Conservation (phyloP, 768 basidiomycete species). For the Kwoniella pini region DNA sequence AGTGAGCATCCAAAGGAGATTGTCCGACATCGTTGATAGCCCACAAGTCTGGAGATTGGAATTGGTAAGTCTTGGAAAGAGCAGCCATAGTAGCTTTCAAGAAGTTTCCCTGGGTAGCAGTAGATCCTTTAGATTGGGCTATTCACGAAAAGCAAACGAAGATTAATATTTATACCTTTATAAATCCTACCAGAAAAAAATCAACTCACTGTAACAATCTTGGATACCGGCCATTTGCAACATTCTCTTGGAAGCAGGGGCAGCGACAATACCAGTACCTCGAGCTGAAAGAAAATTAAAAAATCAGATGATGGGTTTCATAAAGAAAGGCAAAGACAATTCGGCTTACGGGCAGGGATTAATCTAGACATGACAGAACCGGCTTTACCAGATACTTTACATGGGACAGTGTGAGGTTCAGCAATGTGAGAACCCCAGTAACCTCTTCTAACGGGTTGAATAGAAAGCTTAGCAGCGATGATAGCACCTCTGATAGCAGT, state of each 20-base stretch:
- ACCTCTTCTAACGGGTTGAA: slow-evolving; percentile 96
- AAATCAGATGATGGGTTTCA: background rate
- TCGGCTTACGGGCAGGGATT: slow-evolving; percentile 83
- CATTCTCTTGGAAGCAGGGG: slow-evolving; percentile 93
- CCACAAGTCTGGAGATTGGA: slow-evolving; percentile 99
- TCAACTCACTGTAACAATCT: slow-evolving; percentile 74
- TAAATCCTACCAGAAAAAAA: background rate
- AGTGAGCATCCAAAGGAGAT: slow-evolving; percentile 81
- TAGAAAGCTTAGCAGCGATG: slow-evolving; percentile 96
- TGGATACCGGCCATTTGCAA: slow-evolving; percentile 96
- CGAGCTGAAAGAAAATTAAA: slow-evolving; percentile 59
- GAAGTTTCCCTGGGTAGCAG: slow-evolving; percentile 74
- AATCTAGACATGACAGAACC: slow-evolving; percentile 99
- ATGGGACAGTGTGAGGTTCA: slow-evolving; percentile 98
- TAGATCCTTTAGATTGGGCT: slow-evolving; percentile 92
- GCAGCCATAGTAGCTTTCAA: slow-evolving; percentile 93
- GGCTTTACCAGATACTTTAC: slow-evolving; percentile 97
- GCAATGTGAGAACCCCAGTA: slow-evolving; percentile 99
- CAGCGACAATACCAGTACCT: slow-evolving; percentile 99
- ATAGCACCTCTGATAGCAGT: slow-evolving; percentile 99
- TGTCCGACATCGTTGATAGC: slow-evolving; percentile 71
- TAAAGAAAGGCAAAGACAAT: slow-evolving; percentile 4
- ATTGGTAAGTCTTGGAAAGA: slow-evolving; percentile 95
- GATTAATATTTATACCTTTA: background rate
- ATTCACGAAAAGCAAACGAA: background rate